Percentiles rank a stretch among this genome's conserved stretches.
Evolutionary conservation across 2,329 filamentous ascomycete species (phyloP).

Genomic region (Arthrinium puccinioides): DNA sequence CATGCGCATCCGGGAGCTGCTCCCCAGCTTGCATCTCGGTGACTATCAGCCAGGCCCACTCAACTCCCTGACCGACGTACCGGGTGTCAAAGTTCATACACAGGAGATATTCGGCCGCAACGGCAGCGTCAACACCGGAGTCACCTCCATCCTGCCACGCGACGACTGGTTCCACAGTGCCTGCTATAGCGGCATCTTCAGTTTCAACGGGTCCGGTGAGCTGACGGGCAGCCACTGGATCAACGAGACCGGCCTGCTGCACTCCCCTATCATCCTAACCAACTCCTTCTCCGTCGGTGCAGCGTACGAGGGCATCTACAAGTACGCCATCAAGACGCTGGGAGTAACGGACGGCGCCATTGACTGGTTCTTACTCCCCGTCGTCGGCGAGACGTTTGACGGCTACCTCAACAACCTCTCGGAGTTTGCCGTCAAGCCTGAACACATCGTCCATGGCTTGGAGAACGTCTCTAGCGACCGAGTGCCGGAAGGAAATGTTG

Average conservation of each 20-base stretch:
- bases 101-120: conserved; percentile 30
- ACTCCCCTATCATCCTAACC: conserved; percentile 54
- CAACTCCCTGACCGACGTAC: conserved; percentile 44
- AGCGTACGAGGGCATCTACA: conserved; percentile 50
- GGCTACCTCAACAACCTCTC: conserved; percentile 52
- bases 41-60: conserved; percentile 34
- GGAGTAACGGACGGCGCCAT: conserved; percentile 32
- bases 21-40: conserved; percentile 36
- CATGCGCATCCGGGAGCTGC: conserved; percentile 32
- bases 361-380: conserved; percentile 47
- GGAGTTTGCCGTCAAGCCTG: conserved; percentile 45
- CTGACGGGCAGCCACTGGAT: conserved; percentile 56
- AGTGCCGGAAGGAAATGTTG: conserved; percentile 55
- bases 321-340: conserved; percentile 43
- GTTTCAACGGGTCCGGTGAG: conserved; percentile 58
- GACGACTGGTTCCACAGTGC: conserved; percentile 34
- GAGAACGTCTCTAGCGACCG: conserved; percentile 38
- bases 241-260: conserved; percentile 51
- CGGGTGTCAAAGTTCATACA: conserved; percentile 38
- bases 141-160: conserved; percentile 42
- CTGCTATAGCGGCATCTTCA: conserved; percentile 45
- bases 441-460: conserved; percentile 48
- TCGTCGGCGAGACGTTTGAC: conserved; percentile 58
- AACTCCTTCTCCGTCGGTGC: conserved; percentile 51
- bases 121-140: conserved; percentile 36